Conservation (phyloP, 2,329 filamentous ascomycete species). For the Cadophora malorum region DNA sequence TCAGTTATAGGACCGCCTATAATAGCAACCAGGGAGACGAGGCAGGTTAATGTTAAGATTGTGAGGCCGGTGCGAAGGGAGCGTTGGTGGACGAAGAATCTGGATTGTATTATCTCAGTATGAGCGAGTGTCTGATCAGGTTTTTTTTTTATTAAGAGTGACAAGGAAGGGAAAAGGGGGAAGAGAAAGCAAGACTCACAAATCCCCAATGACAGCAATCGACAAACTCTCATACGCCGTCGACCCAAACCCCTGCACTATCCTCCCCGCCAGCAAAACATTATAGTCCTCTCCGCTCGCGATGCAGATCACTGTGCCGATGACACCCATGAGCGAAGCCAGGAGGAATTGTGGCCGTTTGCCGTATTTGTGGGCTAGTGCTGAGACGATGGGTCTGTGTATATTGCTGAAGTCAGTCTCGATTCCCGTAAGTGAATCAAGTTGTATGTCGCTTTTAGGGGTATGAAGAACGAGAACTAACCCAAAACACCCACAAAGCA, state of each 20-base stretch:
- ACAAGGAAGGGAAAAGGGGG: too few relatives aligned
- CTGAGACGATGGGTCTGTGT: not conserved
- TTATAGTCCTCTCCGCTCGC: not conserved
- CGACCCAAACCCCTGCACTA: not conserved
- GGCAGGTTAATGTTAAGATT: not conserved
- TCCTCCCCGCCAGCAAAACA: not conserved
- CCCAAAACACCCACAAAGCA: conserved; percentile 3
- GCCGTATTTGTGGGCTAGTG: not conserved
- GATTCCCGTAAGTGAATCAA: too few relatives aligned
- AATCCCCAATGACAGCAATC: not conserved
- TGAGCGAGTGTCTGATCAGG: not conserved
- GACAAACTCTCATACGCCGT: not conserved
- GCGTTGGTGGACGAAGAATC: not conserved
- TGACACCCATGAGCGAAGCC: not conserved
- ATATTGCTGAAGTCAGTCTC: too few relatives aligned
- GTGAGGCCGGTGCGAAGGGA: not conserved
- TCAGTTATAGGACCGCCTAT: not conserved
- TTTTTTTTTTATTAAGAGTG: not conserved
- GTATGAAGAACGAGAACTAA: too few relatives aligned
- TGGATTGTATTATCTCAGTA: not conserved
- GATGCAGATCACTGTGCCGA: not conserved
- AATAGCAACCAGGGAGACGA: not conserved
- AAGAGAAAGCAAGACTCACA: not conserved
- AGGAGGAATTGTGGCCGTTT: not conserved
- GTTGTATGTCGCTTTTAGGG: too few relatives aligned